Conservation (phyloP, 495 filamentous ascomycete species). For the Articulospora tetracladia region DNA sequence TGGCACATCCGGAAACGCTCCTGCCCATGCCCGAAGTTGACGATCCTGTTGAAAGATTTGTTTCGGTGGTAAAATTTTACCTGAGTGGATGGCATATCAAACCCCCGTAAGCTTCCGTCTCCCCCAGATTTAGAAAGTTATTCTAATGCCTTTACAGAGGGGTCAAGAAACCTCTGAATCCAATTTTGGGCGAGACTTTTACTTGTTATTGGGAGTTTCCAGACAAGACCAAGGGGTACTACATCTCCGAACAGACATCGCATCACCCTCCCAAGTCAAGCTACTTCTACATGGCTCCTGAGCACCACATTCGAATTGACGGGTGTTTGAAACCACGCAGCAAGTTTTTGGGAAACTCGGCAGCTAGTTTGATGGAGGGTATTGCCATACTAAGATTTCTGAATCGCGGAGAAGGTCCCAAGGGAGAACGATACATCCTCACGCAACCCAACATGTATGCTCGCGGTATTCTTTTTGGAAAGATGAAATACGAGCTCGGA, state of each 20-base stretch:
- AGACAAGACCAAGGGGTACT: conserved; percentile 83
- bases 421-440: conserved; percentile 83
- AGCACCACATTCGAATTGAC: conserved; percentile 92
- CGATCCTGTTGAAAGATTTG: conserved; percentile 86
- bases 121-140: conserved; percentile 8
- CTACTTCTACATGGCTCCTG: conserved; percentile 98
- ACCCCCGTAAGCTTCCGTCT: conserved; percentile 65
- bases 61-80: conserved; percentile 96
- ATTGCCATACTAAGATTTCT: conserved; percentile 81
- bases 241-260: conserved; percentile 95
- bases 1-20: conserved; percentile 97
- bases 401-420: conserved; percentile 65
- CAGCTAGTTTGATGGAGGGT: conserved; percentile 97
- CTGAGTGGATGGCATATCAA: conserved; percentile 99
- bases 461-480: conserved; percentile 93
- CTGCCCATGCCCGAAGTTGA: conserved; percentile 83
- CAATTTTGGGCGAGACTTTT: conserved; percentile 91
- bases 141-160: conserved; percentile 51
- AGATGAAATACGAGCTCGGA: conserved; percentile 99
- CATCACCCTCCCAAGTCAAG: conserved; percentile 98
- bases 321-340: conserved; percentile 95
- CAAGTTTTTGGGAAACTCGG: conserved; percentile 94
- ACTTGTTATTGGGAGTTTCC: conserved; percentile 95
- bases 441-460: conserved; percentile 99
- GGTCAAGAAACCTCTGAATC: conserved; percentile 98